Evolutionary conservation across 768 basidiomycete genomes (phyloP), one percentile per base, ranked within the genome.

Genomic region (Dendrothele bispora): DNA sequence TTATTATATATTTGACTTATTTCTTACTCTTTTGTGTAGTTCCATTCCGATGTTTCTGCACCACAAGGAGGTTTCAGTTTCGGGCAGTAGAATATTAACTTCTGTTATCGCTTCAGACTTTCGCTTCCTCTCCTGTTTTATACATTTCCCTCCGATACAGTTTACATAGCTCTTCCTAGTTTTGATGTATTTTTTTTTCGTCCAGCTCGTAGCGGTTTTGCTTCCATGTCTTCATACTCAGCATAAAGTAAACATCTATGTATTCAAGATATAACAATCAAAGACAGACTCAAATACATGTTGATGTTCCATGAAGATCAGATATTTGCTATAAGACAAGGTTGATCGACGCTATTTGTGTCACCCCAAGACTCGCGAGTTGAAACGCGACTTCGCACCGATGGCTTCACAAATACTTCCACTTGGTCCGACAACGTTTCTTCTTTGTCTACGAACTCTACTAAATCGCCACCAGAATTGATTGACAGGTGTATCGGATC

Each of bases 401-500:
- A 95, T 95, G 94, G 86, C 92, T 20, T 92, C 91, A 46, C 92
- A 95, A 64, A 92, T 95, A 60, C 82, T 97, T 35, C 93, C 93
- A n/a, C 78, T 97, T 49, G 91, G 91, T 88, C 61, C 50, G 68
- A 52, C 37, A 7, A 22, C 25, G 28, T 11, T 37, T 17, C 36
- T 37, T 21, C 14, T 38, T 18, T 18, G 30, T 20, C 6, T 15
- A 17, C 30, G 37, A 25, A 15, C 7, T 46, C 44, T 30, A 15
- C 18, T 34, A 41, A 40, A 39, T 25, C 43, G 20, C 49, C 36
- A 24, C 35, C 54, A 95, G 95, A 98, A 66, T 78, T 99, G 36
- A 95, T 99, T 60, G 95, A 99, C 67, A 82, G 90, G 64, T 98
- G 95, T 63, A 98, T 98, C 64, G 95, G 95, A 48, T 95, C 93